phyloP scores from a whole-genome alignment of 352 stramenopile species.

The Phytophthora lateralis region DNA sequence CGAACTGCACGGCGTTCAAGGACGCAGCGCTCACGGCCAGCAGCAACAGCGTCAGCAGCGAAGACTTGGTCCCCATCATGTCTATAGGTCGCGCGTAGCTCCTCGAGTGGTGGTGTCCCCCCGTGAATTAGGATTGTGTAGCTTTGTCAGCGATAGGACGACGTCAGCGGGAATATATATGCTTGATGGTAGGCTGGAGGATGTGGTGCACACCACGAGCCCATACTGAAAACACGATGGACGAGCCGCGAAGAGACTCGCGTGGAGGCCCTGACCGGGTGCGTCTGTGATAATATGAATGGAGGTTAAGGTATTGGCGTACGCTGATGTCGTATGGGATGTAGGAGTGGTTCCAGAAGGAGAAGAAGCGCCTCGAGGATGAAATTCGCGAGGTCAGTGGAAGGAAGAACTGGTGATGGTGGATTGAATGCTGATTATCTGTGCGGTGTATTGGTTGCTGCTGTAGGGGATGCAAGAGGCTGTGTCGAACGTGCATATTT shows the following conservation, averaged over 20 bases:
- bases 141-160: slow-evolving; percentile 23
- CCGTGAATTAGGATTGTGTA: slow-evolving; percentile 24
- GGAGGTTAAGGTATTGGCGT: neutral
- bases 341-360: slow-evolving; percentile 70
- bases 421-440: neutral
- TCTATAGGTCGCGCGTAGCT: no score
- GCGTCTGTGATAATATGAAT: neutral
- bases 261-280: slow-evolving; percentile 35
- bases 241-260: slow-evolving; percentile 31
- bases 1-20: slow-evolving; percentile 74
- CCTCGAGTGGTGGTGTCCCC: slow-evolving; percentile 13
- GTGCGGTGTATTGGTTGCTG: slow-evolving; percentile 5
- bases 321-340: slow-evolving; percentile 1
- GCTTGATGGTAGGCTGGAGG: neutral
- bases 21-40: slow-evolving; percentile 28
- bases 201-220: neutral
- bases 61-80: slow-evolving; percentile 26
- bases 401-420: neutral
- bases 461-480: slow-evolving; percentile 79
- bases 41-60: slow-evolving; percentile 42
- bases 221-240: slow-evolving; percentile 23
- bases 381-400: slow-evolving; percentile 66
- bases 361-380: slow-evolving; percentile 74
- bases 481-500: slow-evolving; percentile 81
- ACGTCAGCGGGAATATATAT: slow-evolving; percentile 3